Evolutionary conservation across 108 stramenopile genomes (phyloP), one percentile per base, ranked within the genome.

Genomic region (Skeletonema grethae): DNA sequence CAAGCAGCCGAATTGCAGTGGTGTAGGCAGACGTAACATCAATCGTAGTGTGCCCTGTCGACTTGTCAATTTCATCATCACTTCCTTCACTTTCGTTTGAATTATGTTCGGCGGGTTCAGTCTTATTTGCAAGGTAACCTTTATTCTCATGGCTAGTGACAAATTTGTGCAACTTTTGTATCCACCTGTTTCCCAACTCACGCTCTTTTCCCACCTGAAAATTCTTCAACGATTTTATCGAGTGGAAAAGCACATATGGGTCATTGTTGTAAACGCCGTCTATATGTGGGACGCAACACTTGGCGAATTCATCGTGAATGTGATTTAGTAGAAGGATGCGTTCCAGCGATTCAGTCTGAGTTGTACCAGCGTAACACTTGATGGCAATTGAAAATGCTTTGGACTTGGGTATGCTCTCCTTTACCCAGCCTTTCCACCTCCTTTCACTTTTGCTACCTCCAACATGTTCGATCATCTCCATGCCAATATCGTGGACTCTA

Each of bases 1-100:
- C 75, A 24, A 67, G 45, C 15, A 75, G 24, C 18, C 83, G 77
- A 53, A 83, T 75, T 1, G 75, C 38, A 20, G 78, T 61, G 7
- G 77, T 69, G 67, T 83, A 83, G 8, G 82, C 76, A 63, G 77
- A 53, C 11, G 82, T 83, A 28, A 83, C 73, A 73, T 83, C 82
- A 22, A 83, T 71, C 7, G 55, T 45, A 22, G 50, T 53, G 1
- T 53, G 50, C n/a, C 20, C 22, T 8, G 2, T 53, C 18, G 18
- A 2, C 15, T 20, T 53, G 20, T 7, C 8, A n/a, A 1, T 22
- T n/a, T 53, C 22, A 7, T 53, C 50, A 20, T 53, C 20, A 53
- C 25, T 28, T 28, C 25, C 25, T 28, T 28, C 25, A 28, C 25
- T 28, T 28, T 28, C 25, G 25, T 28, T 1, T 28, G 25, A 28